Conservation (phyloP, 208 protist genomes). For the Leishmania major region DNA sequence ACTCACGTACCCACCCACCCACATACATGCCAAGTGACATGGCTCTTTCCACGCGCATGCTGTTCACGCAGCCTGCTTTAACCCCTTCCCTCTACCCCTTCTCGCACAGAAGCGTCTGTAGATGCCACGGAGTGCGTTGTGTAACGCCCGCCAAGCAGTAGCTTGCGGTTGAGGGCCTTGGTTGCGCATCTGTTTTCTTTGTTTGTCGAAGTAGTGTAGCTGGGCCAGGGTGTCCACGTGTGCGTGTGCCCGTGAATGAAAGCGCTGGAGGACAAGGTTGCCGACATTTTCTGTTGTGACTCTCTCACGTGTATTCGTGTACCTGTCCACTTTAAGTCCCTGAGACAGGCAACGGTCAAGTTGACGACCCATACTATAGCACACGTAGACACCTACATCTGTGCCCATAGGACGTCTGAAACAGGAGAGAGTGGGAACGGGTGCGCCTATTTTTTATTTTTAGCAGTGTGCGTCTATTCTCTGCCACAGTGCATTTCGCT, state of each 20-base stretch:
- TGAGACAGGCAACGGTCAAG: background rate
- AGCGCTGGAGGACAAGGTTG: background rate
- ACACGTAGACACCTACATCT: background rate
- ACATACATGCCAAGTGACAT: background rate
- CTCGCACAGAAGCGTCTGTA: background rate
- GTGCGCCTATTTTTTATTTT: background rate
- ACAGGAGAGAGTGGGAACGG: background rate
- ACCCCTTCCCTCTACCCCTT: background rate
- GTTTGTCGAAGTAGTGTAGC: background rate
- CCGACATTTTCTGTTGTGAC: background rate
- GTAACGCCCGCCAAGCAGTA: background rate
- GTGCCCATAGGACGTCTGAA: background rate
- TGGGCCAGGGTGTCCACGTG: background rate
- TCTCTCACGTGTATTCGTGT: background rate
- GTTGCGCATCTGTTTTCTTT: background rate
- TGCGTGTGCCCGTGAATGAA: background rate
- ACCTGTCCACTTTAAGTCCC: background rate
- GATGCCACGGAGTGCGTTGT: background rate
- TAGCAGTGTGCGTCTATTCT: background rate
- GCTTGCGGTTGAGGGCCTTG: background rate
- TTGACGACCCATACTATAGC: background rate
- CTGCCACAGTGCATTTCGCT: background rate
- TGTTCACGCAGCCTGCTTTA: no score
- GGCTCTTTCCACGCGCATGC: background rate
- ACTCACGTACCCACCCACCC: background rate